Percentiles rank a stretch among this genome's conserved stretches.
These are phyloP conservation scores for Phytophthora niederhauseri DNA, from an alignment of 352 stramenopile genomes.

Conservation along the genomic window DNA sequence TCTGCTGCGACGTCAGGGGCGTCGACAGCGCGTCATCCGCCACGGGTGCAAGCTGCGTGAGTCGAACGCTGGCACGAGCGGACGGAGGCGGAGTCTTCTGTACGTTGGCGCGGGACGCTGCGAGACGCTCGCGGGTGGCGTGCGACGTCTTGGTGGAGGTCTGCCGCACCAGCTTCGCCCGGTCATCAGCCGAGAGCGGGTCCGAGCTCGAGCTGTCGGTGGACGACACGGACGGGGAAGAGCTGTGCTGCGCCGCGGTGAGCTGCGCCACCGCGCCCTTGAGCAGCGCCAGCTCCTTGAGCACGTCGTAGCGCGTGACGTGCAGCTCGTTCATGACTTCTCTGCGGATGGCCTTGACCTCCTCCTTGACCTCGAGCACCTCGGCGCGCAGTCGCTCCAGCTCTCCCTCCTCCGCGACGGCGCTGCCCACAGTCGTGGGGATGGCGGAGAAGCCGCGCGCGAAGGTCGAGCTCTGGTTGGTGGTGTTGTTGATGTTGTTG, in stretches of 20 bases:
- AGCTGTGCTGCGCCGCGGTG: slow-evolving; percentile 25
- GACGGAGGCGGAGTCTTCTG: slow-evolving; percentile 20
- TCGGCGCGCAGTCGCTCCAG: slow-evolving; percentile 55
- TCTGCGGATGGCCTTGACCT: slow-evolving; percentile 69
- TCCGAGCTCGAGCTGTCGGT: slow-evolving; percentile 29
- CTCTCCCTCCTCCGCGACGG: slow-evolving; percentile 19
- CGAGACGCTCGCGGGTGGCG: slow-evolving; percentile 55
- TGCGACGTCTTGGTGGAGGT: slow-evolving; percentile 59
- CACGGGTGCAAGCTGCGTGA: slow-evolving; percentile 71
- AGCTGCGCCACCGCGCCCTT: slow-evolving; percentile 79
- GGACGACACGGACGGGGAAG: slow-evolving; percentile 19
- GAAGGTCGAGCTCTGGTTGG: slow-evolving; percentile 8
- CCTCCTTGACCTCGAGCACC: slow-evolving; percentile 63
- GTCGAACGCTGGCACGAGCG: slow-evolving; percentile 36
- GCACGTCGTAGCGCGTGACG: slow-evolving; percentile 80
- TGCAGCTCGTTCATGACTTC: slow-evolving; percentile 90
- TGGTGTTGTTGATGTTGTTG: no score
- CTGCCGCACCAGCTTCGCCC: slow-evolving; percentile 48
- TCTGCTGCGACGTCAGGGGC: slow-evolving; percentile 66
- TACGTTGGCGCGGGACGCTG: slow-evolving; percentile 42
- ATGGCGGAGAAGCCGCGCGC: slow-evolving; percentile 21
- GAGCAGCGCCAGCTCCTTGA: slow-evolving; percentile 86
- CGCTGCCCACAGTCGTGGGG: background rate
- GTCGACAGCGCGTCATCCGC: slow-evolving; percentile 72
- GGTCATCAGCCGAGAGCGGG: slow-evolving; percentile 49